Conservation (phyloP, 1,139 yeast species). For the Candida freyschussii region DNA sequence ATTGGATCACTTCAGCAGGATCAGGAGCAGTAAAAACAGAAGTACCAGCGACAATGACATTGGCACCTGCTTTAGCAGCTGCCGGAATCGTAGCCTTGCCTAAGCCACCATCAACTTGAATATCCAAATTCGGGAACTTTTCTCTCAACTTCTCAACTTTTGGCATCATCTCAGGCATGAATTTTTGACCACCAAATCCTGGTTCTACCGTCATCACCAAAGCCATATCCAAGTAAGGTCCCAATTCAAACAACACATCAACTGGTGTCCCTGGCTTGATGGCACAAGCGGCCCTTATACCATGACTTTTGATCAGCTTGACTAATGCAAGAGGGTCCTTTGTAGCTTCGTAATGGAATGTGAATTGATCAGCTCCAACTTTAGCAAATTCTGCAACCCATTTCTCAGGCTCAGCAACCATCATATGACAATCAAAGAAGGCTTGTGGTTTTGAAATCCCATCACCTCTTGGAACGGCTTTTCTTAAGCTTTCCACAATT, state of each 20-base stretch:
- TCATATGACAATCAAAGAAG: constrained; percentile 98
- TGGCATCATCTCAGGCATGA: constrained; percentile 95
- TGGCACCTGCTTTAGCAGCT: constrained; percentile 95
- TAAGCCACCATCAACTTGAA: constrained; percentile 96
- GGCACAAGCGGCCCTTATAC: constrained; percentile 95
- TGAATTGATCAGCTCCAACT: constrained; percentile 95
- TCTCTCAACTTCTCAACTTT: constrained; percentile 76
- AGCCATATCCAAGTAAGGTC: constrained; percentile 82
- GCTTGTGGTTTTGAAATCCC: constrained; percentile 35
- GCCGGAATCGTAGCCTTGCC: constrained; percentile 76
- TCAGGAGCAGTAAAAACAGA: constrained; percentile 81
- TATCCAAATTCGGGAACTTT: constrained; percentile 72
- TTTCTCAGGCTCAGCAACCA: constrained; percentile 91
- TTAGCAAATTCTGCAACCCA: constrained; percentile 94
- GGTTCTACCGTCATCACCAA: constrained; percentile 98
- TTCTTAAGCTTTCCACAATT: constrained; percentile 73
- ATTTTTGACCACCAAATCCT: constrained; percentile 97
- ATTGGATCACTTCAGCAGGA: constrained; percentile 67
- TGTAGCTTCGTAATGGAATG: constrained; percentile 95
- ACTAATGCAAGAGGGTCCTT: constrained; percentile 73
- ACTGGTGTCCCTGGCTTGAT: constrained; percentile 92
- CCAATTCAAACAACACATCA: constrained; percentile 73
- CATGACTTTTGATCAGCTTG: constrained; percentile 65
- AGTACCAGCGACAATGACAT: constrained; percentile 97
- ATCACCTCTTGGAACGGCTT: constrained; percentile 62